These are phyloP conservation scores for Trichoderma orchidacearum DNA, from an alignment of 495 filamentous ascomycete species.

Conservation along the genomic window DNA sequence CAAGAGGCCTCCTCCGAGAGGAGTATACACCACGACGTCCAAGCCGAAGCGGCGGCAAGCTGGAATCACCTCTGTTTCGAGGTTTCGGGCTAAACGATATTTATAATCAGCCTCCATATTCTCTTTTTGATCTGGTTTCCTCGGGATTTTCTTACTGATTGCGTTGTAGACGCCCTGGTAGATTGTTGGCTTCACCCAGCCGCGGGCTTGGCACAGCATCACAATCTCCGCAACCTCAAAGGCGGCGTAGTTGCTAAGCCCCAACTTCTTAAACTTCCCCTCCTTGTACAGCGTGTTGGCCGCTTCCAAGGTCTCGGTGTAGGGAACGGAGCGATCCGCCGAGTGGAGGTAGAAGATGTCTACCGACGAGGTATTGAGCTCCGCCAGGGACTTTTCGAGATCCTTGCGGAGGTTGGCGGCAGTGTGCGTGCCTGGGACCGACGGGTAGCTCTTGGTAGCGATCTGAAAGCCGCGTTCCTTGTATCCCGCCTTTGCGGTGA, in stretches of 20 bases:
- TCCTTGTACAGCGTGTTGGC: conserved; percentile 61
- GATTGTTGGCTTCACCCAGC: conserved; percentile 50
- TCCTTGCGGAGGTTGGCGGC: conserved; percentile 13
- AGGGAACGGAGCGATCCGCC: conserved; percentile 57
- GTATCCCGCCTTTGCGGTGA: conserved; percentile 58
- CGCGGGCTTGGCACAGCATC: conserved; percentile 53
- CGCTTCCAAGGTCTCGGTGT: conserved; percentile 54
- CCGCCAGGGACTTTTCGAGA: conserved; percentile 50
- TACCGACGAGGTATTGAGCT: conserved; percentile 56
- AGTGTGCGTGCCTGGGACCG: conserved; percentile 14
- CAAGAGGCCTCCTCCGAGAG: conserved; percentile 62
- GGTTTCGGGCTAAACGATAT: conserved; percentile 22
- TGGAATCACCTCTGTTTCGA: conserved; percentile 62
- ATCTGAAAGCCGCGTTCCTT: conserved; percentile 58
- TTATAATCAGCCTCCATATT: no score
- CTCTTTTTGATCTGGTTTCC: no score
- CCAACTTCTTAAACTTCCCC: conserved; percentile 67
- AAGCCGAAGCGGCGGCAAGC: conserved; percentile 64
- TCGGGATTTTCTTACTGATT: not conserved
- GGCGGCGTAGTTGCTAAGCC: conserved; percentile 64
- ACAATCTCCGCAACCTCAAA: conserved; percentile 78
- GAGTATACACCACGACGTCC: conserved; percentile 70
- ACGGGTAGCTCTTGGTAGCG: conserved; percentile 51
- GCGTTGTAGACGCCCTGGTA: conserved; percentile 55
- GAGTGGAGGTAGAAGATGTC: conserved; percentile 77